A percentile compares a stretch with the other conserved stretches of the same genome.
Evolutionary conservation across 192 early-diverging fungal species (phyloP).

Genomic region (Coemansia sp.): DNA sequence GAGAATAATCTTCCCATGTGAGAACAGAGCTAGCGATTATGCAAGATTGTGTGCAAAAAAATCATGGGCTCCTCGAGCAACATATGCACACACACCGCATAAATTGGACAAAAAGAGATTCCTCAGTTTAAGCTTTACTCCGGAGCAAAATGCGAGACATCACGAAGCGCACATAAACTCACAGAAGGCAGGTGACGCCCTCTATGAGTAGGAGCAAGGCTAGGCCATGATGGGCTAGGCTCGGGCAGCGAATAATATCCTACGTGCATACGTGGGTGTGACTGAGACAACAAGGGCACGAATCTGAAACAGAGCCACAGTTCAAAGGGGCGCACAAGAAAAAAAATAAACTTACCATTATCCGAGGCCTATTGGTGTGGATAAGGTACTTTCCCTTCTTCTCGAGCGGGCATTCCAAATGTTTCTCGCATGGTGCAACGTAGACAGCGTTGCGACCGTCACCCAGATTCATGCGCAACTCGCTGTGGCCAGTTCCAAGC

Average conservation of each 20-base stretch:
- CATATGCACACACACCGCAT: conserved; percentile 1
- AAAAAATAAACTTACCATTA: conserved; percentile 45
- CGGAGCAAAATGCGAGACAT: background rate
- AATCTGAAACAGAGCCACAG: background rate
- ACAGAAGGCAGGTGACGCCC: background rate
- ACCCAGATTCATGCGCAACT: conserved; percentile 54
- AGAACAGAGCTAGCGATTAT: conserved; percentile 10
- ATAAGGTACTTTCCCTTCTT: conserved; percentile 55
- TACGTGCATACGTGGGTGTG: background rate
- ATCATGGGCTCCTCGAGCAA: background rate
- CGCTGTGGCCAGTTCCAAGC: conserved; percentile 14
- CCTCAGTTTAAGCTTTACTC: background rate
- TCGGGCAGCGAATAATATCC: background rate
- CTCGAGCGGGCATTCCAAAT: conserved; percentile 50
- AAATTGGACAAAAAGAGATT: background rate
- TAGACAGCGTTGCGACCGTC: conserved; percentile 52
- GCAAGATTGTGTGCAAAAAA: conserved; percentile 17
- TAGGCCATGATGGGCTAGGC: background rate
- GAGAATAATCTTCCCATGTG: conserved; percentile 2
- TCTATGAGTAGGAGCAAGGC: background rate
- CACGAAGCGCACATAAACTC: background rate
- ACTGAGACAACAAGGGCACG: background rate
- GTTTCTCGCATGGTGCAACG: conserved; percentile 54
- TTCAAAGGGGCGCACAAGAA: background rate
- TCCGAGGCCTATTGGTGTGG: conserved; percentile 52